Percentiles rank a stretch among this genome's conserved stretches.
These are phyloP conservation scores for Lentinus brumalis DNA, from an alignment of 768 basidiomycete genomes.

Conservation along the genomic window DNA sequence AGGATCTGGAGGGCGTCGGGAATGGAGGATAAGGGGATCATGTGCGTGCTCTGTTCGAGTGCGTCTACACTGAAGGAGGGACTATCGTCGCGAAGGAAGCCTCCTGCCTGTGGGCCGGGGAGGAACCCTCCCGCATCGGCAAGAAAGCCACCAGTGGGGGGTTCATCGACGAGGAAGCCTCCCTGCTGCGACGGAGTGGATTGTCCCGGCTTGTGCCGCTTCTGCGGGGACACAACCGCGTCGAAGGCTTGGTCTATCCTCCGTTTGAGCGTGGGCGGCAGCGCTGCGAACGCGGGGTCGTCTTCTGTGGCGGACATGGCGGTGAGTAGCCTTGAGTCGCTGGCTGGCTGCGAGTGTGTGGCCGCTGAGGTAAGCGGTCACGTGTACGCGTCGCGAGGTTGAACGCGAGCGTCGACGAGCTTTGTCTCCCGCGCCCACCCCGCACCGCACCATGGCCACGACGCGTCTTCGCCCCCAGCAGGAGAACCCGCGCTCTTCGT, in stretches of 20 bases:
- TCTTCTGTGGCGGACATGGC: neutral
- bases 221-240: conserved; percentile 23
- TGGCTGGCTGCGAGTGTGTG: too few species aligned
- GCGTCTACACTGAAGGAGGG: neutral
- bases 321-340: neutral
- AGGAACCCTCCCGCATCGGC: conserved; percentile 6
- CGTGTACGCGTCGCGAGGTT: conserved; percentile 25
- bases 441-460: conserved; percentile 11
- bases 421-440: neutral
- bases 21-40: conserved; percentile 54
- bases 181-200: conserved; percentile 6
- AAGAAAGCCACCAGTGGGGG: conserved; percentile 34
- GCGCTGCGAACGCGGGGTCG: conserved; percentile 37
- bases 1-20: conserved; percentile 64
- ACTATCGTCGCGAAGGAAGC: conserved; percentile 9
- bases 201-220: conserved; percentile 17
- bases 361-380: conserved; percentile 14
- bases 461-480: conserved; percentile 13
- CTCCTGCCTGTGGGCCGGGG: conserved; percentile 4
- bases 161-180: conserved; percentile 10
- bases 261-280: conserved; percentile 44
- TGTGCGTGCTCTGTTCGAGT: conserved; percentile 27
- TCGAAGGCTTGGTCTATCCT: conserved; percentile 59
- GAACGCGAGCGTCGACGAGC: conserved; percentile 12
- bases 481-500: conserved; percentile 5